Evolutionary conservation across 2,329 filamentous ascomycete species (phyloP).

Genomic region (Cordyceps militaris): DNA sequence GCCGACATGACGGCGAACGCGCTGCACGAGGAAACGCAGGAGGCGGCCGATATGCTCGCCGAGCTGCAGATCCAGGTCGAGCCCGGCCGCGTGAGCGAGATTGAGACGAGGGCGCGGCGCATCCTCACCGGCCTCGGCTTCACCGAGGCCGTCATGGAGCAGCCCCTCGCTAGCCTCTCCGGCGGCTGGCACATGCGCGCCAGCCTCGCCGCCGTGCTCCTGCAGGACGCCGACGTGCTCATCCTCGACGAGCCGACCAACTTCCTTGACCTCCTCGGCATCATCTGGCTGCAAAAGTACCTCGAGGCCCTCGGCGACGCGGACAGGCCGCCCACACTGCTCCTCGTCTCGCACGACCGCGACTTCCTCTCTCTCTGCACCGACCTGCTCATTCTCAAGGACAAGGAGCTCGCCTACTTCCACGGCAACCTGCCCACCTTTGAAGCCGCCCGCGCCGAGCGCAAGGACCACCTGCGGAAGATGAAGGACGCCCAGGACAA

Average conservation of each 20-base stretch:
- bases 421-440: constrained; percentile 68
- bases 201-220: constrained; percentile 56
- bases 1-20: constrained; percentile 48
- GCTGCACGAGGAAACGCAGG: constrained; percentile 59
- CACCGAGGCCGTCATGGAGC: constrained; percentile 51
- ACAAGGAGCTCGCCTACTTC: constrained; percentile 66
- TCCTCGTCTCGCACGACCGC: constrained; percentile 79
- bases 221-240: constrained; percentile 68
- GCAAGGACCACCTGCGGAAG: constrained; percentile 58
- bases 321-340: constrained; percentile 54
- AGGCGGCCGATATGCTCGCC: constrained; percentile 61
- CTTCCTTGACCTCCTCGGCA: constrained; percentile 73
- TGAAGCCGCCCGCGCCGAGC: constrained; percentile 60
- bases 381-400: constrained; percentile 68
- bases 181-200: constrained; percentile 72
- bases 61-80: constrained; percentile 64
- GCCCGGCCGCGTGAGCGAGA: constrained; percentile 53
- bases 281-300: constrained; percentile 77
- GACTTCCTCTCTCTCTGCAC: constrained; percentile 73
- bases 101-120: constrained; percentile 58
- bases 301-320: constrained; percentile 50
- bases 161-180: constrained; percentile 58
- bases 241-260: constrained; percentile 86
- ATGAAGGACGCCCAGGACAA: constrained; percentile 80
- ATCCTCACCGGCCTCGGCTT: constrained; percentile 68